phyloP scores from a whole-genome alignment of 768 basidiomycete species.

The Leccinum ochraceum region DNA sequence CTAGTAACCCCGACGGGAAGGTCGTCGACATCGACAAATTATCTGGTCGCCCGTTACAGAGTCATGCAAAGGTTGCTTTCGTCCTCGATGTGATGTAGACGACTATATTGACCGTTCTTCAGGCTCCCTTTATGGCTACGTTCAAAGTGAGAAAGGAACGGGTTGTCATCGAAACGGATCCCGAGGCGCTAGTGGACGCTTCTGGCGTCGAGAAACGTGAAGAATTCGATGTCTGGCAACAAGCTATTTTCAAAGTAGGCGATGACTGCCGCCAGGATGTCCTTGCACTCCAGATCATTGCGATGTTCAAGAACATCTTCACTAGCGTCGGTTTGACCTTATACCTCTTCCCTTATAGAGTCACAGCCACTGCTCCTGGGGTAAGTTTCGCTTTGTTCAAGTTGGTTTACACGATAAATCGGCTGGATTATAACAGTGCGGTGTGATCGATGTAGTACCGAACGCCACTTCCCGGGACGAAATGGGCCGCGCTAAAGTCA shows the following conservation, averaged over 20 bases:
- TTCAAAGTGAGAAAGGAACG: constrained; percentile 96
- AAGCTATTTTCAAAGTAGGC: constrained; percentile 99
- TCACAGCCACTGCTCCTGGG: constrained; percentile 95
- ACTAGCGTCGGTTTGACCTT: constrained; percentile 82
- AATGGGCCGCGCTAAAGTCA: constrained; percentile 98
- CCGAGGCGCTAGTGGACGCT: constrained; percentile 73
- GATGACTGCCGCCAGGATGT: constrained; percentile 99
- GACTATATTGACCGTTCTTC: constrained; percentile 6
- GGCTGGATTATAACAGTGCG: constrained; percentile 64
- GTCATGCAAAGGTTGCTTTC: constrained; percentile 84
- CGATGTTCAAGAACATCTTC: constrained; percentile 99
- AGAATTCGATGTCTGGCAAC: constrained; percentile 91
- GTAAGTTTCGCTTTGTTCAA: constrained; percentile 42
- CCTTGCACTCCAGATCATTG: constrained; percentile 95
- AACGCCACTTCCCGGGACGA: constrained; percentile 98
- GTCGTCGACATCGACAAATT: constrained; percentile 98
- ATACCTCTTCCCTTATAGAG: constrained; percentile 94
- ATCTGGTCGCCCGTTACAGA: constrained; percentile 93
- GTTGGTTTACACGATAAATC: neutral
- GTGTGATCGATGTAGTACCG: constrained; percentile 97
- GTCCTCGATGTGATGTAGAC: neutral
- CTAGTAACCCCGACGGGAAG: constrained; percentile 94
- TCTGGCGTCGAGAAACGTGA: constrained; percentile 55
- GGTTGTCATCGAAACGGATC: constrained; percentile 63
- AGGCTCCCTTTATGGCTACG: constrained; percentile 99